Evolutionary conservation across 768 basidiomycete genomes (phyloP), one percentile per base, ranked within the genome.

Genomic region (Mycena metata): DNA sequence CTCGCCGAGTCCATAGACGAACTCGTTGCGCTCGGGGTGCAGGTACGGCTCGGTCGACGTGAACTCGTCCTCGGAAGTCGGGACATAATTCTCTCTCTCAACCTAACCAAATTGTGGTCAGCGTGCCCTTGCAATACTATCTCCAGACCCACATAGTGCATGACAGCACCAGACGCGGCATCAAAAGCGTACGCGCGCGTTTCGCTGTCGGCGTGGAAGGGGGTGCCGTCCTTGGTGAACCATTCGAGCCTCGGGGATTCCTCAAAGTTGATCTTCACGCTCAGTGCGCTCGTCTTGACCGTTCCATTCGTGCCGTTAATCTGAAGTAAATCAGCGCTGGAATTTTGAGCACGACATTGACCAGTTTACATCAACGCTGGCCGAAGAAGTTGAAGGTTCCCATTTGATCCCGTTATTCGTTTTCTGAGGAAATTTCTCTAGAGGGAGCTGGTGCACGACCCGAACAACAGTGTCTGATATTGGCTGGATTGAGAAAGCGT

Each of bases 141-240:
- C 11, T 26, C 16, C 16, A 35, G 39, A 39, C 61, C n/a, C 16
- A 63, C 70, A 64, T 71, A 71, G 41, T 71, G 70, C 66, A 67
- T 21, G 9, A 71, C 70, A 7, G 52, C 62, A 61, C 70, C 70
- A 17, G 70, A 67, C 13, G 66, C 70, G 8, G 66, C 70, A 24
- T 71, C 70, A 36, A 71, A 71, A 19, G 70, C 58, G 50, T 71
- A 71, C 57, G 66, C 70, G 33, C 70, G 70, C 33, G 70, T 71
- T 19, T 50, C 43, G 43, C 70, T 67, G 47, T 71, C 70, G 26
- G 70, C 54, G 11, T 60, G 66, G 51, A 71, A 71, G 10, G 63
- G 62, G 0, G 35, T 65, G 46, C 66, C 66, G 63, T 65, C 59
- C 58, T 65, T 71, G 36, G 66, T 71, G 41, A 60, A 64, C 70